These are phyloP conservation scores for Monosporascus sp. DNA, from an alignment of 2,329 filamentous ascomycete genomes.

Conservation along the genomic window DNA sequence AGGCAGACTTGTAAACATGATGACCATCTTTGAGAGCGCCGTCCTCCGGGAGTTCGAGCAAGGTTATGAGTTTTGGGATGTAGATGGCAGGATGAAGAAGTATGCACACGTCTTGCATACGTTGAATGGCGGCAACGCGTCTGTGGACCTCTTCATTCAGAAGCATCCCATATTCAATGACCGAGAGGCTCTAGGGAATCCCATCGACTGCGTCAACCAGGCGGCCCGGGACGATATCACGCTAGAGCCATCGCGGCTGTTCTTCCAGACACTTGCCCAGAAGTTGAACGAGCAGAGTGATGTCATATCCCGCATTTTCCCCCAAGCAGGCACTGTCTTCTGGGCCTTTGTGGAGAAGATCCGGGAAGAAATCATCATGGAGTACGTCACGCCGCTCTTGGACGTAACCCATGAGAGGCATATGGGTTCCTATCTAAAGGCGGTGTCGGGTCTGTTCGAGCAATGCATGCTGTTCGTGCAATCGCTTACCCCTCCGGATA, in stretches of 20 bases:
- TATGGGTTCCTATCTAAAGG: slow-evolving; percentile 73
- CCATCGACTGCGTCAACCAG: slow-evolving; percentile 75
- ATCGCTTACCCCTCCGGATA: slow-evolving; percentile 62
- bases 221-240: slow-evolving; percentile 62
- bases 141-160: slow-evolving; percentile 79
- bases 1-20: slow-evolving; percentile 68
- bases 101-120: slow-evolving; percentile 82
- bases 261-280: slow-evolving; percentile 68
- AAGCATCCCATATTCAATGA: slow-evolving; percentile 81
- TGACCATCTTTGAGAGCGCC: slow-evolving; percentile 81
- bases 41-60: slow-evolving; percentile 89
- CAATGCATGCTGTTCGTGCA: slow-evolving; percentile 75
- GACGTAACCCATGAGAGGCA: slow-evolving; percentile 79
- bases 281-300: slow-evolving; percentile 78
- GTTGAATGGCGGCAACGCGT: slow-evolving; percentile 74
- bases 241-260: slow-evolving; percentile 72
- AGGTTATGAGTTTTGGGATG: slow-evolving; percentile 82
- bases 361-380: slow-evolving; percentile 75
- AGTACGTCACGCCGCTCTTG: slow-evolving; percentile 79
- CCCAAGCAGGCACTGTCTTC: slow-evolving; percentile 63
- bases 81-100: slow-evolving; percentile 80
- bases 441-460: slow-evolving; percentile 81
- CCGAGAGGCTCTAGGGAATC: slow-evolving; percentile 63
- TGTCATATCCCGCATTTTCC: slow-evolving; percentile 79
- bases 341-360: slow-evolving; percentile 77